phyloP scores from a whole-genome alignment of 1,284 basidiomycete genomes.

The Mixia osmundae region DNA sequence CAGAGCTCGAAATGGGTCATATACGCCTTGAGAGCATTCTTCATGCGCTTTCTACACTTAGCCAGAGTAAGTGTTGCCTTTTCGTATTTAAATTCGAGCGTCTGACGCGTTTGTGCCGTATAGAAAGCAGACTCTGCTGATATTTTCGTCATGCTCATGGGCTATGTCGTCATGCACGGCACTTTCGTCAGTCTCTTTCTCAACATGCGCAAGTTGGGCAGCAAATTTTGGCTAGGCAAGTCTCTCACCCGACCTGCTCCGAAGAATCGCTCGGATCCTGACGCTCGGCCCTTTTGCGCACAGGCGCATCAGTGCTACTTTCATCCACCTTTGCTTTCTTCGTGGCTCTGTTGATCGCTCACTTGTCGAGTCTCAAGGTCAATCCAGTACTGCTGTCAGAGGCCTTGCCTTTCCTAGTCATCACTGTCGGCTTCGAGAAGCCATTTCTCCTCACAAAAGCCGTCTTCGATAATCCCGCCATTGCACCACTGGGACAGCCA shows the following conservation, averaged over 20 bases:
- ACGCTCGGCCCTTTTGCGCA: neutral
- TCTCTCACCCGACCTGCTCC: constrained; percentile 9
- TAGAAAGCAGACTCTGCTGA: constrained; percentile 85
- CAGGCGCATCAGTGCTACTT: constrained; percentile 53
- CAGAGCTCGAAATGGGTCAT: constrained; percentile 60
- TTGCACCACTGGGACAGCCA: constrained; percentile 23
- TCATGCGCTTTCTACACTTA: constrained; percentile 63
- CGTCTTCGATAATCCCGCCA: constrained; percentile 66
- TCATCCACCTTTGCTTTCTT: constrained; percentile 74
- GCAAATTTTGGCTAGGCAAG: constrained; percentile 56
- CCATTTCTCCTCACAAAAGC: constrained; percentile 75
- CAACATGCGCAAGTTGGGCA: constrained; percentile 63
- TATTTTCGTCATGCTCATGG: constrained; percentile 81
- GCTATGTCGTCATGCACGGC: constrained; percentile 85
- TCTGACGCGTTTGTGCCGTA: neutral
- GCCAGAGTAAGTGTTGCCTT: constrained; percentile 35
- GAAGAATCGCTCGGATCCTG: neutral
- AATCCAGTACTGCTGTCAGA: constrained; percentile 85
- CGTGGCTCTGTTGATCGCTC: constrained; percentile 59
- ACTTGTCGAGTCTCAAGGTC: constrained; percentile 59
- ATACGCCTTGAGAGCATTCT: constrained; percentile 54
- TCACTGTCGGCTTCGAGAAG: constrained; percentile 95
- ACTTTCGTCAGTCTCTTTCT: constrained; percentile 79
- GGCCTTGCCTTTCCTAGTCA: constrained; percentile 89
- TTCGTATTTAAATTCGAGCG: constrained; percentile 1